Base-by-base conservation (phyloP, 2,329 filamentous ascomycete genomes). In the Fusarium caatingaense region DNA sequence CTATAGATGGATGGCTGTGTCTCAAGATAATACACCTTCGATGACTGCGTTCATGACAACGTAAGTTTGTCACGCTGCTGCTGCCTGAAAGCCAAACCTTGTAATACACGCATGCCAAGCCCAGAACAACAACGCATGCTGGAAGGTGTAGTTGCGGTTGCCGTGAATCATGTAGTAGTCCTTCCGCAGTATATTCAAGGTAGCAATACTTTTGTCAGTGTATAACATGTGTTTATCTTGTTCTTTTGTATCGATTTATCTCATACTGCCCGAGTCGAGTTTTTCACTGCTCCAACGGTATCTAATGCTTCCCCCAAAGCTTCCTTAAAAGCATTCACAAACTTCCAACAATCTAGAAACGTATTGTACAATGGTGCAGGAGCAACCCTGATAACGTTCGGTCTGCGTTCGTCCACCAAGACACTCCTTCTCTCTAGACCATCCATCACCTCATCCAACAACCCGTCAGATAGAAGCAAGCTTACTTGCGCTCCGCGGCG, bases 301-400 rank as follows among this genome's bases (percentile, higher is more conserved):
- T 67, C 57, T 42, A 79, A 47, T 8, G 72, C 76, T 58, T 71
- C 62, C 25, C 44, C 55, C 30, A 79, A 49, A 18, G 77, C 77
- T 25, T 53, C 61, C 37, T 59, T 60, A 44, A 80, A 77, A 13
- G 71, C 74, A 63, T 59, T 56, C 15, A 75, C 75, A 69, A 80
- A 80, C n/a, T 72, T 72, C 34, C 68, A 78, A 55, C 78, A 79
- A 54, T 97, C 93, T 44, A 81, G 81, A 77, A 91, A 95, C 1
- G 86, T 89, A 76, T 95, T 96, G 78, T 96, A 97, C 76, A 97
- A 77, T 10, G 93, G 92, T 44, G 91, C 90, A 6, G 93, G 93
- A 7, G 93, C 92, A 8, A 95, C 88, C 11, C 93, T 83, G 48
- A 97, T 89, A 15, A 96, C 93, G 78, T 94, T 88, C 3, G 93